Conservation (phyloP, 768 basidiomycete species). For the Leccinellum luteum region DNA sequence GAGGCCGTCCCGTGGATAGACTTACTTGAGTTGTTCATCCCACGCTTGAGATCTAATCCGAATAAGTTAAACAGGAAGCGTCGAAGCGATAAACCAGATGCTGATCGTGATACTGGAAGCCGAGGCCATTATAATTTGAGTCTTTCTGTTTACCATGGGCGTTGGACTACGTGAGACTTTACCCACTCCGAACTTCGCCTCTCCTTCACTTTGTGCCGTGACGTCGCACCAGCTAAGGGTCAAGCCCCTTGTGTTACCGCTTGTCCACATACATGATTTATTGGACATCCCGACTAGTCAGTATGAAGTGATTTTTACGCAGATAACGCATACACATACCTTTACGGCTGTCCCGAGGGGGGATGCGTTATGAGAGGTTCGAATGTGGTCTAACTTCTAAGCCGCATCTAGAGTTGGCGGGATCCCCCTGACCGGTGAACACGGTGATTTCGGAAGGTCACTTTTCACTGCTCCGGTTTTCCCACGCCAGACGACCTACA, state of each 20-base stretch:
- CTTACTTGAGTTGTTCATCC: slow-evolving; percentile 1
- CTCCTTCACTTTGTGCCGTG: background rate
- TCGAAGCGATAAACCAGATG: background rate
- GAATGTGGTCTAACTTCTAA: background rate
- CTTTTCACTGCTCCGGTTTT: background rate
- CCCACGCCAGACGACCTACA: slow-evolving; percentile 25
- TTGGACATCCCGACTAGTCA: no score
- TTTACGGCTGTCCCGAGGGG: background rate
- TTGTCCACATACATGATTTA: no score
- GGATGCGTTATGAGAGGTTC: background rate
- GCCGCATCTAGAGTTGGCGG: background rate
- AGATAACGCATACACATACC: background rate
- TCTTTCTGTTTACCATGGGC: background rate
- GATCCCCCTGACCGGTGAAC: background rate
- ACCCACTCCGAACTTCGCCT: background rate
- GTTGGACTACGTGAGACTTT: background rate
- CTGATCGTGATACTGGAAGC: background rate
- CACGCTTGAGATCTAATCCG: slow-evolving; percentile 5
- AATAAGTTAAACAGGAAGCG: background rate
- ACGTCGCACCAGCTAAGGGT: background rate
- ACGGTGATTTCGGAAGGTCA: background rate
- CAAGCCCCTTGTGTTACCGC: background rate
- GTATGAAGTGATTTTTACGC: no score
- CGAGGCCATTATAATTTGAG: background rate
- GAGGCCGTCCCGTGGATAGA: background rate